A percentile compares a stretch with the other conserved stretches of the same genome.
Evolutionary conservation across 345 rosid genomes (phyloP).

Genomic region (Citrus mangshanensis): DNA sequence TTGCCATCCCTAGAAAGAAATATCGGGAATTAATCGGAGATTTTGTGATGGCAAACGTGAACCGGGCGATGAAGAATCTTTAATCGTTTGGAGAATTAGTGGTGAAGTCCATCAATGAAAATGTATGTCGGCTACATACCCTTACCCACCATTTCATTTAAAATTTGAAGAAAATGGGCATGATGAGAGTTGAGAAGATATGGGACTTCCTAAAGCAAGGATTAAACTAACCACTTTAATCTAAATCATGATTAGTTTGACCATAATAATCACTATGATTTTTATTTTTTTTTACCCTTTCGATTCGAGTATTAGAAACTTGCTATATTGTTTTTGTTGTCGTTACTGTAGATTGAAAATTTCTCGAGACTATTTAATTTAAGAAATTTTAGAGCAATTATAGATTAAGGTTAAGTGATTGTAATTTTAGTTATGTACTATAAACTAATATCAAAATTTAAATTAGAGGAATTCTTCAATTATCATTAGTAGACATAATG

Average conservation of each 20-base stretch:
- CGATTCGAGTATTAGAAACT: neutral
- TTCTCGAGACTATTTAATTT: too few relatives aligned
- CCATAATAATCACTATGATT: conserved; percentile 1
- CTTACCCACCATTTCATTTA: conserved; percentile 28
- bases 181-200: neutral
- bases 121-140: conserved; percentile 41
- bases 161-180: neutral
- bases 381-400: neutral
- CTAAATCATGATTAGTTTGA: conserved; percentile 30
- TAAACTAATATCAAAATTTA: neutral
- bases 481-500: neutral
- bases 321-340: neutral
- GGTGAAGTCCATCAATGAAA: conserved; percentile 21
- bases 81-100: neutral
- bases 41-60: conserved; percentile 9
- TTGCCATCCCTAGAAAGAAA: too few relatives aligned
- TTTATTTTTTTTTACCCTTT: neutral
- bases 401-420: too few relatives aligned
- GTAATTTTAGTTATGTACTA: neutral
- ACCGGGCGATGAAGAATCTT: conserved; percentile 19
- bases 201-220: conserved; percentile 12
- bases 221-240: conserved; percentile 22
- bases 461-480: neutral
- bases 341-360: neutral
- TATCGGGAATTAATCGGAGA: conserved; percentile 16